Conservation (phyloP, 139 green algal species). For the Edaphochlamys debaryana region DNA sequence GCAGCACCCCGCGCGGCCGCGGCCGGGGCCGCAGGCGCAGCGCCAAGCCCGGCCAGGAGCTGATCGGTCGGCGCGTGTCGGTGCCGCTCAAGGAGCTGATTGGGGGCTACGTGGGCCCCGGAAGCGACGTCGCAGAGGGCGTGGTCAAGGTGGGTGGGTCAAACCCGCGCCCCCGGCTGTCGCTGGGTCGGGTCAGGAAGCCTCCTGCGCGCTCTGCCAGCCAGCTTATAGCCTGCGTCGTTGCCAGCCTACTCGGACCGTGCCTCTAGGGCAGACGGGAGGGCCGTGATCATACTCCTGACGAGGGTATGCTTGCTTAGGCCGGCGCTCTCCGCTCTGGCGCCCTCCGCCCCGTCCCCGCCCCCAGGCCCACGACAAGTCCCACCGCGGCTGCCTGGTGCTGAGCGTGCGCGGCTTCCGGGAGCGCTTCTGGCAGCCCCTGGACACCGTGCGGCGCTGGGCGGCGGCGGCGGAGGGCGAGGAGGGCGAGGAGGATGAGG, state of each 20-base stretch:
- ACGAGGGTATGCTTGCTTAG: no score
- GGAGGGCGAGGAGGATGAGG: no score
- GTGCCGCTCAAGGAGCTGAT: conserved; percentile 3
- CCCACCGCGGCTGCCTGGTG: neutral
- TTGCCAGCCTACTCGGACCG: no score
- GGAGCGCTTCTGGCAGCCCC: neutral
- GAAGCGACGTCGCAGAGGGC: neutral
- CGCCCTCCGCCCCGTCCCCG: no score
- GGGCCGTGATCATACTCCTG: no score
- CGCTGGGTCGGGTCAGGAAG: no score
- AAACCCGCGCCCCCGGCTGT: no score
- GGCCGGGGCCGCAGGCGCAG: neutral
- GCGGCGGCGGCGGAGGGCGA: neutral
- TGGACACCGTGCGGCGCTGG: neutral
- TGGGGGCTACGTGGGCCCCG: neutral
- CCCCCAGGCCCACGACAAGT: neutral
- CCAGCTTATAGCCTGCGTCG: no score
- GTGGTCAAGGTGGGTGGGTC: no score
- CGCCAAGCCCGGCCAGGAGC: neutral
- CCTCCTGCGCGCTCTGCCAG: no score
- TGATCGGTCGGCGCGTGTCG: neutral
- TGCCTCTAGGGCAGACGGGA: no score
- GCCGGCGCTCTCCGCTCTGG: no score
- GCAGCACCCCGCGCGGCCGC: conserved; percentile 17
- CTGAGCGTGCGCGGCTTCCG: neutral